phyloP scores from a whole-genome alignment of 768 basidiomycete species.

The Lactarius tabidus region DNA sequence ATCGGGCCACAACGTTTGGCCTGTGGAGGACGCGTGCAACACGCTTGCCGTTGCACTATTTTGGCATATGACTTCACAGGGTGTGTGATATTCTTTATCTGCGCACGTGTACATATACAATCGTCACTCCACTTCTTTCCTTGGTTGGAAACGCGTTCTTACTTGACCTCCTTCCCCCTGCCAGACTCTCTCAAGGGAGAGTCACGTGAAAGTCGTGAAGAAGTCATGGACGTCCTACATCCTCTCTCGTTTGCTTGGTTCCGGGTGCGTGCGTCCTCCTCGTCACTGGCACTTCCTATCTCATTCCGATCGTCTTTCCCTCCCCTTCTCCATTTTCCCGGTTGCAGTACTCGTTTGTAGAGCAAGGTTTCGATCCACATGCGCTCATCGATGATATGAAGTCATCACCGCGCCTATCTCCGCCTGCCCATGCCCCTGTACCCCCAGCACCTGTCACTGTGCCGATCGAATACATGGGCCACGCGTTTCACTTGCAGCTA shows the following conservation, averaged over 20 bases:
- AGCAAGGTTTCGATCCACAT: conserved; percentile 19
- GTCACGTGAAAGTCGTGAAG: conserved; percentile 16
- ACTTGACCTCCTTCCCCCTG: background rate
- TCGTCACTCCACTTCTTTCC: conserved; percentile 13
- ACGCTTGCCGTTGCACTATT: conserved; percentile 24
- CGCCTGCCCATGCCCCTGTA: background rate
- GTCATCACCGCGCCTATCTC: background rate
- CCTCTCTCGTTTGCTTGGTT: conserved; percentile 22
- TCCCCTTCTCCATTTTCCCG: conserved; percentile 1
- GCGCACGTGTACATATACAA: background rate
- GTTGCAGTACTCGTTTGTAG: conserved; percentile 21
- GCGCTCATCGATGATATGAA: background rate
- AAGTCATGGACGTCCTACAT: conserved; percentile 12
- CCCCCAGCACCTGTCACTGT: conserved; percentile 5
- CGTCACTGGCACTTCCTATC: background rate
- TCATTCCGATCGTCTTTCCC: conserved; percentile 10
- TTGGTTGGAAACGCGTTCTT: background rate
- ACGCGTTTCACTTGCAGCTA: conserved; percentile 13
- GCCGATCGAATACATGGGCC: conserved; percentile 12
- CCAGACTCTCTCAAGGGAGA: conserved; percentile 20
- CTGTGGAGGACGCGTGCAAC: conserved; percentile 17
- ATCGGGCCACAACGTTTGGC: conserved; percentile 17
- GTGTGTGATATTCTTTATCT: conserved; percentile 14
- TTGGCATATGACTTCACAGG: conserved; percentile 26
- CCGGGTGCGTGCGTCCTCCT: conserved; percentile 16